Conservation (phyloP, 345 rosid genomes). For the Alliaria petiolata region DNA sequence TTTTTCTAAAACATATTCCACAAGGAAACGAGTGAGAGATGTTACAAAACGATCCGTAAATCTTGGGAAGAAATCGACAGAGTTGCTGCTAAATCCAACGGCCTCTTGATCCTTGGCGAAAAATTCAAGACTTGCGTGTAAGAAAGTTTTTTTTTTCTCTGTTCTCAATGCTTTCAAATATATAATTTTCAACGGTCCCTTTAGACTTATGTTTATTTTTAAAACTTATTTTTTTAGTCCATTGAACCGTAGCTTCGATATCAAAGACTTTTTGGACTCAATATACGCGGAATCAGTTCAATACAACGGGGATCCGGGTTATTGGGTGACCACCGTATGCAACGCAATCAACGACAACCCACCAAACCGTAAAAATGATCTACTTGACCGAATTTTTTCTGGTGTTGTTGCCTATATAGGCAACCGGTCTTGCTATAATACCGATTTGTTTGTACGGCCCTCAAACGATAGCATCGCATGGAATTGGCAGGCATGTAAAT, state of each 20-base stretch:
- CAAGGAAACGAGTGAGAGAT: slow-evolving; percentile 60
- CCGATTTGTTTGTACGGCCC: slow-evolving; percentile 5
- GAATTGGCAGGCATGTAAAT: slow-evolving; percentile 42
- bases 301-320: slow-evolving; percentile 30
- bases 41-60: slow-evolving; percentile 43
- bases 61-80: slow-evolving; percentile 58
- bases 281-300: slow-evolving; percentile 40
- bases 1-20: too few relatives aligned
- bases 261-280: slow-evolving; percentile 18
- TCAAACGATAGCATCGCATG: slow-evolving; percentile 29
- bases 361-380: slow-evolving; percentile 10
- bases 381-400: slow-evolving; percentile 33
- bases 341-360: slow-evolving; percentile 31
- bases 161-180: too few relatives aligned
- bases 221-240: too few relatives aligned
- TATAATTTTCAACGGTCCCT: too few relatives aligned
- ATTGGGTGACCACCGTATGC: slow-evolving; percentile 38
- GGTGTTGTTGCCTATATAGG: slow-evolving; percentile 31
- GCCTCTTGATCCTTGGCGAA: too few relatives aligned
- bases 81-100: too few relatives aligned
- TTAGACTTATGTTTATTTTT: too few relatives aligned
- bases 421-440: slow-evolving; percentile 31
- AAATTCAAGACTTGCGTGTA: too few relatives aligned
- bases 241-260: slow-evolving; percentile 13
- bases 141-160: too few relatives aligned